Evolutionary conservation across 495 filamentous ascomycete genomes (phyloP).

Genomic region (Penicilliopsis zonata): DNA sequence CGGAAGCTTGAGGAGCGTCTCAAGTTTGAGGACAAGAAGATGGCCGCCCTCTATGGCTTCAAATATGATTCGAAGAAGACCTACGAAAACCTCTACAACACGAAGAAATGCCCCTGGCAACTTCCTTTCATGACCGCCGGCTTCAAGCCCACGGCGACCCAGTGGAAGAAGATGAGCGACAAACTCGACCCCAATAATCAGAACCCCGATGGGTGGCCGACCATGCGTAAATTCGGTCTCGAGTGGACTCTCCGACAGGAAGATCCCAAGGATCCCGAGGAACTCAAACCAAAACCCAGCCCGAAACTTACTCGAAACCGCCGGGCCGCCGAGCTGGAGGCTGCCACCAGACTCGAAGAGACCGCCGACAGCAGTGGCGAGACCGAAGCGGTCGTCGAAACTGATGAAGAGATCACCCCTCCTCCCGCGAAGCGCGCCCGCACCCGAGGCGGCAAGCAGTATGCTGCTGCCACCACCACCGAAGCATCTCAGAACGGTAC

Average conservation of each 20-base stretch:
- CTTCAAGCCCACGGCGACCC: conserved; percentile 31
- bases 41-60: conserved; percentile 31
- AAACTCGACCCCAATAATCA: conserved; percentile 19
- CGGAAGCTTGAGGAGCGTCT: conserved; percentile 11
- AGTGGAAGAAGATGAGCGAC: conserved; percentile 24
- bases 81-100: conserved; percentile 12
- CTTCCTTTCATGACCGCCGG: conserved; percentile 32
- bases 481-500: conserved; percentile 13
- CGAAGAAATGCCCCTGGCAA: no score
- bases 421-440: conserved; percentile 17
- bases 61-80: conserved; percentile 24
- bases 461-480: conserved; percentile 4
- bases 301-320: conserved; percentile 26
- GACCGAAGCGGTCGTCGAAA: conserved; percentile 16
- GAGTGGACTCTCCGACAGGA: conserved; percentile 25
- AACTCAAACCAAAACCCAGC: conserved; percentile 43
- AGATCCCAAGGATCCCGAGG: conserved; percentile 37
- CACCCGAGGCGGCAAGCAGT: conserved; percentile 17
- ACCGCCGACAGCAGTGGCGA: conserved; percentile 17
- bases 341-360: conserved; percentile 14
- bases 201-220: conserved; percentile 29
- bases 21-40: conserved; percentile 30
- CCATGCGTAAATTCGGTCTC: conserved; percentile 18
- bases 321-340: conserved; percentile 29
- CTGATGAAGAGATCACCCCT: conserved; percentile 15